These are phyloP conservation scores for Drosera spatulata DNA, from an alignment of 179 eudicot genomes.

Conservation along the genomic window DNA sequence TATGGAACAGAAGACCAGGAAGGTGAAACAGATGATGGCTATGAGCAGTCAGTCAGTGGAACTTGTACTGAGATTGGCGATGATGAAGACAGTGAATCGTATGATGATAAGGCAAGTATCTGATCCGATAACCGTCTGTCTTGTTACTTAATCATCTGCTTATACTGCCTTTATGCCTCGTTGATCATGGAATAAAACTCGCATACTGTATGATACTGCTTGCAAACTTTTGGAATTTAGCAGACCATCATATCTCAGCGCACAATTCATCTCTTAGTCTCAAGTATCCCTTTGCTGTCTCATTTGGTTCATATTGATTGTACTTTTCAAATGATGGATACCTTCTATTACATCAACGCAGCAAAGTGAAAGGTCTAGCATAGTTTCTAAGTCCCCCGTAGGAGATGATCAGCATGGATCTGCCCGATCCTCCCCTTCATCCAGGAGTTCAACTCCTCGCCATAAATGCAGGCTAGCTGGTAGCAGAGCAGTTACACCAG, in stretches of 20 bases:
- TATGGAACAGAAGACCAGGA: slow-evolving; percentile 22
- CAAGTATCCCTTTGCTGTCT: too few relatives aligned
- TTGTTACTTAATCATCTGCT: too few relatives aligned
- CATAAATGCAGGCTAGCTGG: slow-evolving; percentile 15
- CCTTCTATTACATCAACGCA: slow-evolving; percentile 19
- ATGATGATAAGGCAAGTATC: slow-evolving; percentile 45
- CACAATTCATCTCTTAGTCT: too few relatives aligned
- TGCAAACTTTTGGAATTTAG: too few relatives aligned
- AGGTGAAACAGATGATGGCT: slow-evolving; percentile 36
- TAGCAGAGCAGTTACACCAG: slow-evolving; percentile 8
- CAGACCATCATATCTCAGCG: too few relatives aligned
- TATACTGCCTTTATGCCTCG: too few relatives aligned
- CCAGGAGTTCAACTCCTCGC: slow-evolving; percentile 16
- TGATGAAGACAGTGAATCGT: slow-evolving; percentile 20
- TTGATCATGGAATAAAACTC: too few relatives aligned
- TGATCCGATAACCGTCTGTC: not conserved
- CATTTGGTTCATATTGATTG: not conserved
- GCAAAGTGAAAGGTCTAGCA: slow-evolving; percentile 28
- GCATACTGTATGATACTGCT: too few relatives aligned
- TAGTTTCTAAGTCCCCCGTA: slow-evolving; percentile 30
- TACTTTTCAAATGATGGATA: slow-evolving; percentile 4
- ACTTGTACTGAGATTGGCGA: slow-evolving; percentile 33
- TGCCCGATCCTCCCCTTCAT: slow-evolving; percentile 15
- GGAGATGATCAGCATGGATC: slow-evolving; percentile 13
- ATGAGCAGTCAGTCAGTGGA: slow-evolving; percentile 37